Evolutionary conservation across 768 basidiomycete genomes (phyloP), one percentile per base, ranked within the genome.

Genomic region (Mycena rebaudengoi): DNA sequence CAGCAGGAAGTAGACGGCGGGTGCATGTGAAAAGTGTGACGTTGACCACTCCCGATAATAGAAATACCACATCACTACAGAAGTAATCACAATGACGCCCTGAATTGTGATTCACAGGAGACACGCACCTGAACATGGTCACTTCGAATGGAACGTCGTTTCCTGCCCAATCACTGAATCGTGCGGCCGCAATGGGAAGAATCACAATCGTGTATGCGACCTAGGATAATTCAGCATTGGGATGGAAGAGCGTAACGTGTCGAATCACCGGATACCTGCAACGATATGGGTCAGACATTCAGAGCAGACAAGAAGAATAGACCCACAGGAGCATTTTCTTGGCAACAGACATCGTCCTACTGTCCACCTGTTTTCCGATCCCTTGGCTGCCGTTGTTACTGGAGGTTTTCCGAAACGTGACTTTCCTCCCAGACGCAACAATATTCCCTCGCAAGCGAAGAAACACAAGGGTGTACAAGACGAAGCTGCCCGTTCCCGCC

Each of bases 301-400:
- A 20, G 39, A 53, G 32, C 30, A 49, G 26, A n/a, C n/a, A n/a
- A n/a, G 23, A 55, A 39, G 48, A 30, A 32, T 53, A 7, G 68
- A 55, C 76, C 70, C 71, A 87, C 83, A 84, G 65, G 8, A 86
- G 73, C 84, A 88, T 85, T 49, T 83, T 81, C 61, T 77, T 82
- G 4, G 83, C 85, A 41, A 78, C 73, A 44, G 60, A 58, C 63
- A 73, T 67, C 14, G 74, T 70, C 65, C 76, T 65, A 48, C 74
- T 73, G 52, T 73, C 72, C 29, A 74, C 49, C 60, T 53, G 53
- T 56, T 69, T 70, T 35, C 65, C 71, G 40, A 69, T 60, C 30
- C 71, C 67, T 28, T 40, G 43, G 13, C 39, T 55, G 30, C 35
- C 35, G 18, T 37, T 10, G 10, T 37, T 39, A 55, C 55, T 46